phyloP scores from a whole-genome alignment of 2,329 filamentous ascomycete species.

The Phialophora expanda region DNA sequence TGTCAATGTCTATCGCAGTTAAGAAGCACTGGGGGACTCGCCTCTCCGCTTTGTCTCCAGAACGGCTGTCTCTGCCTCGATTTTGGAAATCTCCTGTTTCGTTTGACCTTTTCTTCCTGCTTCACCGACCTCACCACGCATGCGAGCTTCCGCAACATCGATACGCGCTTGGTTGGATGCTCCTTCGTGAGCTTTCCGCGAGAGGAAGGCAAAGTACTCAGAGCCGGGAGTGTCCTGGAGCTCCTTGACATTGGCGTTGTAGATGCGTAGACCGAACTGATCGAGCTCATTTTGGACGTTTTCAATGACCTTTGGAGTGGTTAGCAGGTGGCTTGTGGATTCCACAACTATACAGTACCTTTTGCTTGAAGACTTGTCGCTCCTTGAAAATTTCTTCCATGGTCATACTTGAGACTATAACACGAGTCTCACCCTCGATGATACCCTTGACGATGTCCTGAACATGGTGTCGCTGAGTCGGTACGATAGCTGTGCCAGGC shows the following conservation, averaged over 20 bases:
- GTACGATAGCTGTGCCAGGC: slow-evolving; percentile 47
- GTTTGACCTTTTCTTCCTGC: slow-evolving; percentile 78
- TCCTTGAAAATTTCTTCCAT: slow-evolving; percentile 89
- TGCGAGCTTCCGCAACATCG: slow-evolving; percentile 63
- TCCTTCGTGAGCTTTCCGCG: slow-evolving; percentile 82
- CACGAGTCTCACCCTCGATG: slow-evolving; percentile 85
- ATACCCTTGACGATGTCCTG: slow-evolving; percentile 88
- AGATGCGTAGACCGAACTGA: slow-evolving; percentile 75
- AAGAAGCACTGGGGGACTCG: background rate
- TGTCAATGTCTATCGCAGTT: background rate
- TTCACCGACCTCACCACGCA: slow-evolving; percentile 68
- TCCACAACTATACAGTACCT: slow-evolving; percentile 54
- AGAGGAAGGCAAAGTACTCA: slow-evolving; percentile 82
- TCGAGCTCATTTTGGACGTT: slow-evolving; percentile 80
- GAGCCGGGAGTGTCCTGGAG: slow-evolving; percentile 80
- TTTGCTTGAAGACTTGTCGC: slow-evolving; percentile 75
- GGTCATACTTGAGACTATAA: slow-evolving; percentile 85
- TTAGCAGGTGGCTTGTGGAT: slow-evolving; percentile 4
- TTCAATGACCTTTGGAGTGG: slow-evolving; percentile 60
- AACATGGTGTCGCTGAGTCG: slow-evolving; percentile 66
- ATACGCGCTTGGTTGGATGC: slow-evolving; percentile 78
- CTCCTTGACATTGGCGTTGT: slow-evolving; percentile 82
- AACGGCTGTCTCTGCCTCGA: slow-evolving; percentile 82
- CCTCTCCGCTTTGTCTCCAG: slow-evolving; percentile 79
- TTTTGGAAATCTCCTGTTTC: slow-evolving; percentile 85